Conservation (phyloP, 2,329 filamentous ascomycete species). For the Aureobasidium pullulans region DNA sequence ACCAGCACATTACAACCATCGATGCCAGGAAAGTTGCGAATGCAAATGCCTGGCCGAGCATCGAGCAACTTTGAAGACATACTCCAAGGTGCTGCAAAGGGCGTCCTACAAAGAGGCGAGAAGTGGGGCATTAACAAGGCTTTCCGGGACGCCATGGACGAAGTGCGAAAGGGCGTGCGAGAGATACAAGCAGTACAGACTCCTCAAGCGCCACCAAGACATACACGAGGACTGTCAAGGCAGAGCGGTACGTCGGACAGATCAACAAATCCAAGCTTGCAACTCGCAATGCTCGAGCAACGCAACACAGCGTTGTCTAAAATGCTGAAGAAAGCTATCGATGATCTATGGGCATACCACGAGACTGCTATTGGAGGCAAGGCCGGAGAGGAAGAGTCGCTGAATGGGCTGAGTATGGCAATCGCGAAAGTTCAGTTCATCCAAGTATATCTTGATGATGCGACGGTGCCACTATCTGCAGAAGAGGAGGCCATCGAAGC, state of each 20-base stretch:
- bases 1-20: constrained; percentile 15
- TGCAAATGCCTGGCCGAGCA: constrained; percentile 4
- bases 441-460: constrained; percentile 43
- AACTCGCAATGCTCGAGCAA: constrained; percentile 49
- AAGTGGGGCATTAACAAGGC: constrained; percentile 73
- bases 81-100: constrained; percentile 68
- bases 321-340: constrained; percentile 61
- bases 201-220: constrained; percentile 26
- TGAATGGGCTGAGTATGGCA: constrained; percentile 38
- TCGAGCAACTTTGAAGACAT: constrained; percentile 59
- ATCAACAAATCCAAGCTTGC: constrained; percentile 30
- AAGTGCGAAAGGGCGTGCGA: constrained; percentile 70
- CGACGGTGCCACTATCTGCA: constrained; percentile 35
- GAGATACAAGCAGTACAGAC: constrained; percentile 47
- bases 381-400: constrained; percentile 27
- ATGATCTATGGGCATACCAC: constrained; percentile 55
- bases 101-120: constrained; percentile 64
- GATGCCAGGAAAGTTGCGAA: not conserved
- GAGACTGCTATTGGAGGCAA: constrained; percentile 35
- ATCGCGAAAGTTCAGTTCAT: constrained; percentile 46
- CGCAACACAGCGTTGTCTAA: constrained; percentile 60
- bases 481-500: constrained; percentile 31
- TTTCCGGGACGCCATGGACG: constrained; percentile 71
- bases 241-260: not conserved
- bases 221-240: constrained; percentile 11